Percentiles rank a stretch among this genome's conserved stretches.
Conservation (phyloP, 1,139 yeast species). For the Magnusiomyces clavatus region DNA sequence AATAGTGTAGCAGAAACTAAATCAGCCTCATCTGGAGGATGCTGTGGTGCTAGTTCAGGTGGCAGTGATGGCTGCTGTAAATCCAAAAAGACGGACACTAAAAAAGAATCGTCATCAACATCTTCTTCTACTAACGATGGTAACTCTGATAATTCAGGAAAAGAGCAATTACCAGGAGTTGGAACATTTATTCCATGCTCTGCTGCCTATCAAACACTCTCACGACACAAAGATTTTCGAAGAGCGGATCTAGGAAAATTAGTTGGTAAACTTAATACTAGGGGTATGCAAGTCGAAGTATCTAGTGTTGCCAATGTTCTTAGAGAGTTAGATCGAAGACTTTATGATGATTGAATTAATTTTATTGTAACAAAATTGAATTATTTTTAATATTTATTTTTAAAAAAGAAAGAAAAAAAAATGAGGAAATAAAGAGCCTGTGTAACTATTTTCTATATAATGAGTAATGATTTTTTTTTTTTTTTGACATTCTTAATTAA, state of each 20-base stretch:
- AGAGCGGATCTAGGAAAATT: constrained; percentile 65
- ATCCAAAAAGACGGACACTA: not conserved
- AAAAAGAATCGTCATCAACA: not conserved
- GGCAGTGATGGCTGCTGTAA: constrained; percentile 2
- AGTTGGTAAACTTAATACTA: constrained; percentile 67
- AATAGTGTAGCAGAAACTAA: not conserved
- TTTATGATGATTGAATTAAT: constrained; percentile 32
- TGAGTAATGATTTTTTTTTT: no score
- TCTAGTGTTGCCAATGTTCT: constrained; percentile 77
- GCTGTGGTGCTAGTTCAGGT: constrained; percentile 6
- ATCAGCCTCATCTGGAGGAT: not conserved
- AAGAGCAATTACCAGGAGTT: not conserved
- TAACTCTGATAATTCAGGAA: not conserved
- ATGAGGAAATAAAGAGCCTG: not conserved
- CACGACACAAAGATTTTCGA: constrained; percentile 69
- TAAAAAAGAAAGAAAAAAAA: not conserved
- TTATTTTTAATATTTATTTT: not conserved
- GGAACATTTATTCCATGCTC: constrained; percentile 74
- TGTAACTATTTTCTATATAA: not conserved
- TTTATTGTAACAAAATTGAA: not conserved
- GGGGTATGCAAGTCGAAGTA: constrained; percentile 86
- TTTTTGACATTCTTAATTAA: no score
- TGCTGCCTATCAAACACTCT: constrained; percentile 78
- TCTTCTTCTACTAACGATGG: not conserved
- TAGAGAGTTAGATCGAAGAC: constrained; percentile 66